Conservation (phyloP, 164 flowering plant species). For the Protea cynaroides region DNA sequence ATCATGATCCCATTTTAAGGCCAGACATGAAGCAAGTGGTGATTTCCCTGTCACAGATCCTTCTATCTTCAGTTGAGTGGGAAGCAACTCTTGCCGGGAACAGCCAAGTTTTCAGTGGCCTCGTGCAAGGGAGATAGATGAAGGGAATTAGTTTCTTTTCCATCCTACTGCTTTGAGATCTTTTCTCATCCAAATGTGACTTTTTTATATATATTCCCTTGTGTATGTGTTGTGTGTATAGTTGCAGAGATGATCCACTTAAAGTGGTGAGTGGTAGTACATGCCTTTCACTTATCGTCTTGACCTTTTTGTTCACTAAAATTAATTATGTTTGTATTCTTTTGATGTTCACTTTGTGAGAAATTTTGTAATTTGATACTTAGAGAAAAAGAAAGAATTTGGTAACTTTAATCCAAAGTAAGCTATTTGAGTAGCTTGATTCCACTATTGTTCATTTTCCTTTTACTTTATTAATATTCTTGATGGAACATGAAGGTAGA, state of each 20-base stretch:
- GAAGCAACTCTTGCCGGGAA: conserved; percentile 98
- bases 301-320: neutral
- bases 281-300: neutral
- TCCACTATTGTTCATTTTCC: neutral
- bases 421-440: conserved; percentile 2
- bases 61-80: conserved; percentile 91
- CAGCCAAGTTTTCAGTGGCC: conserved; percentile 97
- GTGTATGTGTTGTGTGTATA: conserved; percentile 23
- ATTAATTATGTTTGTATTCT: conserved; percentile 15
- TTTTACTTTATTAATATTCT: too few species aligned
- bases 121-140: conserved; percentile 86
- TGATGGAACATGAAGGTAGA: too few species aligned
- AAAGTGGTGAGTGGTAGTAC: conserved; percentile 7
- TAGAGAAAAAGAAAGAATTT: conserved; percentile 3
- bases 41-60: conserved; percentile 81
- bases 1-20: conserved; percentile 82
- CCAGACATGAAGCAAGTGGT: conserved; percentile 98
- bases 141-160: conserved; percentile 3
- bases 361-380: conserved; percentile 14
- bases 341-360: conserved; percentile 8
- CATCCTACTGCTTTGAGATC: neutral
- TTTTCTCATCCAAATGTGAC: neutral
- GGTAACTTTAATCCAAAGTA: neutral
- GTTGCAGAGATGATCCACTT: conserved; percentile 5
- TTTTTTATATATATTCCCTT: neutral